These are phyloP conservation scores for Porcisia deanei DNA, from an alignment of 208 protist species.

Conservation along the genomic window DNA sequence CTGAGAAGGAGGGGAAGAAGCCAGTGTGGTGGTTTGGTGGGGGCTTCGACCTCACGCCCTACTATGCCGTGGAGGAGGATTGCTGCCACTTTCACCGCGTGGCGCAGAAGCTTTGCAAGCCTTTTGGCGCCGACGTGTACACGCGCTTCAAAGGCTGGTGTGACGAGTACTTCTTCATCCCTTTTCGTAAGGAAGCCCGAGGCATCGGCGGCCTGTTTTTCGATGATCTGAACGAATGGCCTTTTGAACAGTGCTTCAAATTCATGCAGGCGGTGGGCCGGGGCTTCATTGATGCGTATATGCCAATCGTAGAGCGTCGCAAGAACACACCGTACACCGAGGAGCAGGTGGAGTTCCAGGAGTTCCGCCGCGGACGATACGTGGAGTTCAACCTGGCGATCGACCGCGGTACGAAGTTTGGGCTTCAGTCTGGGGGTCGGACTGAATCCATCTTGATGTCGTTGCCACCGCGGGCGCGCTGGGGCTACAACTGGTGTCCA, in stretches of 20 bases:
- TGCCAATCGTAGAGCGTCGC: slow-evolving; percentile 58
- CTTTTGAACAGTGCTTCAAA: slow-evolving; percentile 54
- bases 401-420: slow-evolving; percentile 86
- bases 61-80: slow-evolving; percentile 70
- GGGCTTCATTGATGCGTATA: slow-evolving; percentile 63
- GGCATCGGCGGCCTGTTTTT: slow-evolving; percentile 91
- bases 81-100: slow-evolving; percentile 65
- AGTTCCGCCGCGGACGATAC: slow-evolving; percentile 81
- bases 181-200: slow-evolving; percentile 70
- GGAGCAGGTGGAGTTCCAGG: slow-evolving; percentile 70
- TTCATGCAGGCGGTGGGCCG: slow-evolving; percentile 55
- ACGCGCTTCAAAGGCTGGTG: slow-evolving; percentile 70
- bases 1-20: slow-evolving; percentile 36
- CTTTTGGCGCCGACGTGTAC: slow-evolving; percentile 60
- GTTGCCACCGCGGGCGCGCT: slow-evolving; percentile 56
- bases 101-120: slow-evolving; percentile 46
- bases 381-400: slow-evolving; percentile 82
- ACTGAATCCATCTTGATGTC: slow-evolving; percentile 92
- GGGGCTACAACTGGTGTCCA: slow-evolving; percentile 44
- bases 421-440: slow-evolving; percentile 76
- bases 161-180: slow-evolving; percentile 86
- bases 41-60: slow-evolving; percentile 90
- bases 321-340: slow-evolving; percentile 40
- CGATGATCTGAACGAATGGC: slow-evolving; percentile 66
- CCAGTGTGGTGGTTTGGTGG: slow-evolving; percentile 92